Conservation (phyloP, 2,329 filamentous ascomycete genomes). For the Torrubiella hemipterigena region DNA sequence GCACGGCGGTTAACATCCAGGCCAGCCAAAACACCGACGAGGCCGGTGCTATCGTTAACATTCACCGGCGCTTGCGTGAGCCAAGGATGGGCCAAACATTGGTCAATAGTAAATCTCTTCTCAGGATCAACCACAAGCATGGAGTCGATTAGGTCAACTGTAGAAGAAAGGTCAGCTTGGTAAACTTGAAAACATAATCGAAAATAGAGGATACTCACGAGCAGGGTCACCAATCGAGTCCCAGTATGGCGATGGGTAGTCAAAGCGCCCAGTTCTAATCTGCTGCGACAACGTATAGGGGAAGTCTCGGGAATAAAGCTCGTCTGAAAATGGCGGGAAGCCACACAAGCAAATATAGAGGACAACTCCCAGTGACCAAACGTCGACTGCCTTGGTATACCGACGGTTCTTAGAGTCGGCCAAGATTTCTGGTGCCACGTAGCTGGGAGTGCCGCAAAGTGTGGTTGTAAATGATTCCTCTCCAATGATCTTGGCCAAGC, state of each 20-base stretch:
- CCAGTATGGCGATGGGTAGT: slow-evolving; percentile 93
- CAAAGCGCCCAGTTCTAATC: slow-evolving; percentile 78
- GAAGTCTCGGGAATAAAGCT: slow-evolving; percentile 69
- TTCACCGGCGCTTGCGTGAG: slow-evolving; percentile 50
- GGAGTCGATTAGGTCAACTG: slow-evolving; percentile 78
- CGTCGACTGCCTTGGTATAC: slow-evolving; percentile 89
- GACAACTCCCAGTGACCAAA: slow-evolving; percentile 96
- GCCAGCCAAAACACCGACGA: slow-evolving; percentile 73
- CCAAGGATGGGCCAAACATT: slow-evolving; percentile 89
- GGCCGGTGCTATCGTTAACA: slow-evolving; percentile 75
- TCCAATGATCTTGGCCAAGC: slow-evolving; percentile 94
- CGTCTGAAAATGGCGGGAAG: slow-evolving; percentile 94
- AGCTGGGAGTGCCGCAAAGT: slow-evolving; percentile 90
- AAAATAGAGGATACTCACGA: slow-evolving; percentile 26
- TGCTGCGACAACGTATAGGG: slow-evolving; percentile 82
- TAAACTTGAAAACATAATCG: not conserved
- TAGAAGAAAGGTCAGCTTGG: slow-evolving; percentile 1
- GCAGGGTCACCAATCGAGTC: slow-evolving; percentile 55
- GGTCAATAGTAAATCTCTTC: slow-evolving; percentile 74
- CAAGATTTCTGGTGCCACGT: slow-evolving; percentile 92
- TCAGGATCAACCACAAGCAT: slow-evolving; percentile 88
- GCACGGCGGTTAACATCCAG: slow-evolving; percentile 80
- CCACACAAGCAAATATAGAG: slow-evolving; percentile 95
- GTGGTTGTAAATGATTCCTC: slow-evolving; percentile 98
- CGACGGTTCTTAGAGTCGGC: slow-evolving; percentile 69